These are phyloP conservation scores for Calonectria pteridis DNA, from an alignment of 2,329 filamentous ascomycete species.

Conservation along the genomic window DNA sequence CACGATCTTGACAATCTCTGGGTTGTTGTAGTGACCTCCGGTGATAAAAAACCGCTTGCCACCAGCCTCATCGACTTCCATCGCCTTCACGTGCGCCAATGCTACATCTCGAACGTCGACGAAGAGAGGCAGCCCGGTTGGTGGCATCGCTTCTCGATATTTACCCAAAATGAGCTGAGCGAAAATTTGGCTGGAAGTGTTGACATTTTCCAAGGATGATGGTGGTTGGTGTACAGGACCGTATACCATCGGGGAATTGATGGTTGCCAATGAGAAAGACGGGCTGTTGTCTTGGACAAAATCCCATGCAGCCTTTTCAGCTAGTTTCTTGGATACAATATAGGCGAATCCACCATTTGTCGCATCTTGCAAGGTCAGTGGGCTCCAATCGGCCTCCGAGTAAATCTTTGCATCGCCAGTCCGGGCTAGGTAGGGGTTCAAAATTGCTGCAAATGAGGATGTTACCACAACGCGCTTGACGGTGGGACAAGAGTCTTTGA, in stretches of 20 bases:
- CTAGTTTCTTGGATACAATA: slow-evolving; percentile 36
- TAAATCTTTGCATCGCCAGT: slow-evolving; percentile 48
- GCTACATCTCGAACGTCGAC: slow-evolving; percentile 48
- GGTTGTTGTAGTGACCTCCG: slow-evolving; percentile 37
- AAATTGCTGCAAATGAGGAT: slow-evolving; percentile 58
- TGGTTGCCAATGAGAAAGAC: slow-evolving; percentile 37
- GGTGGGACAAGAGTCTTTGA: slow-evolving; percentile 1
- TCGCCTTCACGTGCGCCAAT: slow-evolving; percentile 42
- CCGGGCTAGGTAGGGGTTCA: slow-evolving; percentile 44
- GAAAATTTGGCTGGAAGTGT: slow-evolving; percentile 44
- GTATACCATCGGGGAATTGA: slow-evolving; percentile 45
- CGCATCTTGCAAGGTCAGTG: slow-evolving; percentile 51
- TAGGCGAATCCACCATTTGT: slow-evolving; percentile 22
- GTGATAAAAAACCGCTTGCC: slow-evolving; percentile 46
- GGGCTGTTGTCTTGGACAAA: slow-evolving; percentile 44
- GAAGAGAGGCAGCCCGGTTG: slow-evolving; percentile 33
- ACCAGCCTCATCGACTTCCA: slow-evolving; percentile 37
- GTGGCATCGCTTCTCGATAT: slow-evolving; percentile 35
- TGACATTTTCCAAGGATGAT: slow-evolving; percentile 31
- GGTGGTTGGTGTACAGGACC: slow-evolving; percentile 38
- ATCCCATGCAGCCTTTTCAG: slow-evolving; percentile 46
- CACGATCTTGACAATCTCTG: slow-evolving; percentile 38
- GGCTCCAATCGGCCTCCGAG: slow-evolving; percentile 59
- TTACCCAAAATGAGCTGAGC: slow-evolving; percentile 47
- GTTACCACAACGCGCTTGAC: slow-evolving; percentile 59